Conservation (phyloP, 805 yeast genomes). For the Schwanniomyces occidentalis region DNA sequence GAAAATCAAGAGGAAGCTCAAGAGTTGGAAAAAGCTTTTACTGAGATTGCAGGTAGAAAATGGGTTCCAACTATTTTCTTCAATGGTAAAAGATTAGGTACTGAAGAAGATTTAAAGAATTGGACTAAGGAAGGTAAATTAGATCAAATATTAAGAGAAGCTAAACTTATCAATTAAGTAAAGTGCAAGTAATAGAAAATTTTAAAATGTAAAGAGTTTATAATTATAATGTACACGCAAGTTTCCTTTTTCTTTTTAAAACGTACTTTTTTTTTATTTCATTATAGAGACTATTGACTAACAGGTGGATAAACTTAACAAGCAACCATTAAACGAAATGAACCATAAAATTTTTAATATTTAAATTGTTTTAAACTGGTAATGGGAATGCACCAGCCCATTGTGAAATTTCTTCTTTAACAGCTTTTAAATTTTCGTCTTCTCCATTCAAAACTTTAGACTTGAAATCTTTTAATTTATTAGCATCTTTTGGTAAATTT, state of each 20-base stretch:
- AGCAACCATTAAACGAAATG: slow-evolving; percentile 2
- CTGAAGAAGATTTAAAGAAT: slow-evolving; percentile 48
- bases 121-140: slow-evolving; percentile 36
- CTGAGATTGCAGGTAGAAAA: slow-evolving; percentile 55
- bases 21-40: slow-evolving; percentile 55
- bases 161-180: slow-evolving; percentile 12
- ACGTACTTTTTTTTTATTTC: background rate
- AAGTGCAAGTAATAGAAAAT: background rate
- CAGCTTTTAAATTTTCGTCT: slow-evolving; percentile 57
- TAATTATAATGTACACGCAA: slow-evolving; percentile 2
- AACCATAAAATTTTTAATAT: slow-evolving; percentile 1
- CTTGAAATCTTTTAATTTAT: slow-evolving; percentile 95
- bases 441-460: slow-evolving; percentile 71
- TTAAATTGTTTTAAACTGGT: slow-evolving; percentile 27
- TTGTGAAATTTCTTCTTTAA: slow-evolving; percentile 75
- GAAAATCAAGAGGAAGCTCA: slow-evolving; percentile 48
- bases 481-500: slow-evolving; percentile 85
- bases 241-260: background rate
- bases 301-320: background rate
- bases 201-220: background rate
- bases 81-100: slow-evolving; percentile 59
- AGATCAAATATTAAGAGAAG: slow-evolving; percentile 31
- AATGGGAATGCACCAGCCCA: slow-evolving; percentile 92
- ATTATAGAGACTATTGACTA: background rate
- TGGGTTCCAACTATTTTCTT: slow-evolving; percentile 73